Evolutionary conservation across 1,139 yeast genomes (phyloP), one percentile per base, ranked within the genome.

Genomic region (Blastobotrys indianensis): DNA sequence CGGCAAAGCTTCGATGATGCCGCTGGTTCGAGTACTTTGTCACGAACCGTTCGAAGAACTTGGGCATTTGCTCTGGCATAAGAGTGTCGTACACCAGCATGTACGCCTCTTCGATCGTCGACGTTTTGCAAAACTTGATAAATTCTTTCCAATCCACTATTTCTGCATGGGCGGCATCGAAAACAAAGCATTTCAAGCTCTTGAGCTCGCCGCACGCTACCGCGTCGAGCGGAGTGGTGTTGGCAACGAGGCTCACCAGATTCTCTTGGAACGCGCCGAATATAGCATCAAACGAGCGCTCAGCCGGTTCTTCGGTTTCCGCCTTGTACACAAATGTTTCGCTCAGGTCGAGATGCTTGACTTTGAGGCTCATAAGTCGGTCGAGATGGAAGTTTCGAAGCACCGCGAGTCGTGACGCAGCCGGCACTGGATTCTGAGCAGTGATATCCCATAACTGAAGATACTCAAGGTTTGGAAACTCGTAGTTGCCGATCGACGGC

Each of bases 391-490:
- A 32, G 9, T 13, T 11, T 3, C 32, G 33, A 12, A 29, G 13
- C 23, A 8, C 5, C 28, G 23, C 25, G 2, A 6, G 10, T 11
- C 13, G 7, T 20, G 31, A 35, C 3, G 16, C 34, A 4, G 11
- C 35, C 25, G 23, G n/a, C 11, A n/a, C 42, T 11, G 31, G 30
- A n/a, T 32, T 15, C 11, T 10, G 29, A 16, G 13, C 13, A 3
- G n/a, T 11, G 23, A 39, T 39, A 23, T 39, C 42, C 42, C 42
- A 39, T 8, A 39, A 2, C n/a, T 39, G 42, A 2, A 39, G 30
- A 32, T 39, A 39, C 12, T 32, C 36, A 7, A 39, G 35, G 31
- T 39, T 39, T 7, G 42, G 42, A 23, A 39, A 39, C 20, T 39
- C 42, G 36, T 39, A 39, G n/a, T 39, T 30, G 30, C 42, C 42